phyloP scores from a whole-genome alignment of 805 yeast genomes.

The Sungouiozyma ichnusensis region DNA sequence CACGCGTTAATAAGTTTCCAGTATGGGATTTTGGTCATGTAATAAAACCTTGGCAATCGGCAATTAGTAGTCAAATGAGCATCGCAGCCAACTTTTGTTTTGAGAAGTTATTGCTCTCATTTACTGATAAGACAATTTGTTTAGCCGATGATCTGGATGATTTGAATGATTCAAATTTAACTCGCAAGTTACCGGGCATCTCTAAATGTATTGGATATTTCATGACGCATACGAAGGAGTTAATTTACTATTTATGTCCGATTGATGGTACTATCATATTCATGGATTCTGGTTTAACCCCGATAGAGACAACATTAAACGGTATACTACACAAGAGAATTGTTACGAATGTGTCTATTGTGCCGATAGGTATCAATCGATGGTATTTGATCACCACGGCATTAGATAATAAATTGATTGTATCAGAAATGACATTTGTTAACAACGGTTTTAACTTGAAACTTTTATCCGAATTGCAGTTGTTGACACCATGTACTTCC shows the following conservation, averaged over 20 bases:
- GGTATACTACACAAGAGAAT: slow-evolving; percentile 31
- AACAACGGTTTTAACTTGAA: slow-evolving; percentile 1
- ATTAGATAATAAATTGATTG: slow-evolving; percentile 41
- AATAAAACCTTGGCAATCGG: slow-evolving; percentile 4
- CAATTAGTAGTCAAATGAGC: slow-evolving; percentile 1
- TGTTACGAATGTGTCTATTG: slow-evolving; percentile 28
- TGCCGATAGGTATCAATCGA: slow-evolving; percentile 2
- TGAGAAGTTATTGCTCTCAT: neutral
- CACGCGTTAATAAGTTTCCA: slow-evolving; percentile 5
- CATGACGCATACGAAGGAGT: neutral
- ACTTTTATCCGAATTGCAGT: slow-evolving; percentile 24
- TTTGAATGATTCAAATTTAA: neutral
- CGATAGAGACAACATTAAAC: neutral
- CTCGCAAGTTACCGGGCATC: slow-evolving; percentile 7
- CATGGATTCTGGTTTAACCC: slow-evolving; percentile 3
- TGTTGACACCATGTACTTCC: slow-evolving; percentile 45
- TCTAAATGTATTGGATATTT: slow-evolving; percentile 18
- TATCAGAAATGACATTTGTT: slow-evolving; percentile 24
- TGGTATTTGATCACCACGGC: slow-evolving; percentile 46
- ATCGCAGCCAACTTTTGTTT: slow-evolving; percentile 1
- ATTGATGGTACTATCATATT: slow-evolving; percentile 19
- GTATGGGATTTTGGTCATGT: slow-evolving; percentile 13
- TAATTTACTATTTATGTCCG: slow-evolving; percentile 13
- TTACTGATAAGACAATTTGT: neutral
- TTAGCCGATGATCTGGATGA: slow-evolving; percentile 2